Conservation (phyloP, 345 rosid genomes). For the Salix caprea region DNA sequence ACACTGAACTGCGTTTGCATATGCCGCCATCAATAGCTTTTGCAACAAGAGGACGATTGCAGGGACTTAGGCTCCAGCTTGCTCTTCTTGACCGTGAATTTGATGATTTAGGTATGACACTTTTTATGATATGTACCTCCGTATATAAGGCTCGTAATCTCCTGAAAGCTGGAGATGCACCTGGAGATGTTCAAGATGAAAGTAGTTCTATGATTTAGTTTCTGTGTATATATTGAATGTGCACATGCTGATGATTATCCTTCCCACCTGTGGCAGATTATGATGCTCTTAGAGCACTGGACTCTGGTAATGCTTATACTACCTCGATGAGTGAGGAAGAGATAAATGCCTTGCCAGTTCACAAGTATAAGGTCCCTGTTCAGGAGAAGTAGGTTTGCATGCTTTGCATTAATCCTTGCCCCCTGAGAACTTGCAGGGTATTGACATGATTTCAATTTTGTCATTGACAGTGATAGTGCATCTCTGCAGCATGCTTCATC, state of each 20-base stretch:
- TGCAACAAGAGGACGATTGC: slow-evolving; percentile 86
- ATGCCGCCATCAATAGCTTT: slow-evolving; percentile 88
- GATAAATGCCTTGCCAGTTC: slow-evolving; percentile 88
- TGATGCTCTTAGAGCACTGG: slow-evolving; percentile 89
- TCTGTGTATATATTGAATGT: background rate
- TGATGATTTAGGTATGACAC: slow-evolving; percentile 72
- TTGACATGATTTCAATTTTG: background rate
- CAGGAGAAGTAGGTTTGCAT: slow-evolving; percentile 37
- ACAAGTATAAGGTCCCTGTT: slow-evolving; percentile 60
- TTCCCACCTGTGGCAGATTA: slow-evolving; percentile 48
- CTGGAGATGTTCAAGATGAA: background rate
- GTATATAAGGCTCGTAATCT: too few species aligned
- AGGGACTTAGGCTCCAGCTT: slow-evolving; percentile 92
- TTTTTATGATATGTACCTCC: background rate
- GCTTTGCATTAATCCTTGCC: background rate
- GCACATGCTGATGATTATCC: background rate
- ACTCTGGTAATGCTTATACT: slow-evolving; percentile 61
- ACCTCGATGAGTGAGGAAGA: slow-evolving; percentile 93
- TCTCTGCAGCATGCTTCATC: slow-evolving; percentile 38
- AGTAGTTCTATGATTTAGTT: background rate
- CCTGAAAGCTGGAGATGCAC: too few species aligned
- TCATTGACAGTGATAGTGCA: slow-evolving; percentile 32
- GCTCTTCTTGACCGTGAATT: slow-evolving; percentile 95
- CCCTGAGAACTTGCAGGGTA: background rate
- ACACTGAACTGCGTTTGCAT: slow-evolving; percentile 81